Base-by-base conservation (phyloP, 257 asterid genomes). In the Coffea canephora region DNA sequence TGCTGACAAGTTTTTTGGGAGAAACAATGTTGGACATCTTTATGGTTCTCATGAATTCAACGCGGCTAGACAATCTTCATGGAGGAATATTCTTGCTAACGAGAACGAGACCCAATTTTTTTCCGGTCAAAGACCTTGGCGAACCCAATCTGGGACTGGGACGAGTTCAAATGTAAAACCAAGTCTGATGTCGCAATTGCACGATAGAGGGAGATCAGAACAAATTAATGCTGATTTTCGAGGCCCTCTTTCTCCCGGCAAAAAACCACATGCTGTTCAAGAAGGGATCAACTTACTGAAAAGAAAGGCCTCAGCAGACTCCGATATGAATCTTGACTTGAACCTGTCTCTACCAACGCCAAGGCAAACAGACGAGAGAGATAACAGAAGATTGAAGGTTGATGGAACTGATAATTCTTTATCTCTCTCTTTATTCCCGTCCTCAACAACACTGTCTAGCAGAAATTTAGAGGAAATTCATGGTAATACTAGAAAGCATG, bases 391-490 rank as follows among this genome's bases (percentile, higher is more conserved):
- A 34, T 57, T 77, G 75, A 87, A 83, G 31, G 83, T 70, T 69
- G 86, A 86, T 68, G 89, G 82, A 18, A 80, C 74, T 43, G 89
- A 88, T 59, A 85, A 86, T 75, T 74, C 79, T 57, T 83, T 93
- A 31, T 84, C 95, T 3, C 92, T 94, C 16, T 93, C 97, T 5
- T 88, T 93, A 82, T 88, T 89, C 83, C 78, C 94, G 25, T 54
- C 94, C 34, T 82, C 88, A 5, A 49, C 78, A 8, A 31, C 78
- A 16, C 57, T 39, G 34, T 45, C 84, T 19, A 84, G 78, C 54
- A 77, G 77, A 81, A 14, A 65, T 65, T 0, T 45, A 52, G 77
- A 84, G 81, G 87, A 84, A 57, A 77, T 41, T 70, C 41, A 74
- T 66, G 67, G 57, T 65, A 50, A 67, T 41, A 77, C 25, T 48